Evolutionary conservation across 352 stramenopile species (phyloP).

Genomic region (Phytophthora boehmeriae): DNA sequence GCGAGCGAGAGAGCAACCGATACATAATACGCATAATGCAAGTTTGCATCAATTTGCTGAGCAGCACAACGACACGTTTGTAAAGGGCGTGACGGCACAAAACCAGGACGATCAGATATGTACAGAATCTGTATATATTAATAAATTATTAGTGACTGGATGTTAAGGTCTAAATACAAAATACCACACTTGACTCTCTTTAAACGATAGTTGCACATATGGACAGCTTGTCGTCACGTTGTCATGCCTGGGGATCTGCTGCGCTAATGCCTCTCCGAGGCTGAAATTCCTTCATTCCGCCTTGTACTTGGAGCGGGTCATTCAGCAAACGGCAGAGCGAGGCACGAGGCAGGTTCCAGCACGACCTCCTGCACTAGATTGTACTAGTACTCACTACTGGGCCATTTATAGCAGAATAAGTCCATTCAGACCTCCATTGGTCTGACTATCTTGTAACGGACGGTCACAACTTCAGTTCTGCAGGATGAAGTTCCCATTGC

Average conservation of each 20-base stretch:
- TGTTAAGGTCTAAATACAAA: too few relatives aligned
- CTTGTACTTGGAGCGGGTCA: conserved; percentile 20
- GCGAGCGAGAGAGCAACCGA: background rate
- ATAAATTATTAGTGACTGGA: conserved; percentile 1
- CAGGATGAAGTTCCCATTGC: conserved; percentile 60
- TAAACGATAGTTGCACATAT: too few relatives aligned
- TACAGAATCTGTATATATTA: background rate
- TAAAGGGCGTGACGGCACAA: too few relatives aligned
- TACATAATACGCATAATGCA: too few relatives aligned
- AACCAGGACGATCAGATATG: too few relatives aligned
- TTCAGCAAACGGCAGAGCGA: conserved; percentile 28
- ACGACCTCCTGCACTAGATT: background rate
- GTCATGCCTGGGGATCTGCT: conserved; percentile 34
- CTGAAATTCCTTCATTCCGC: conserved; percentile 27
- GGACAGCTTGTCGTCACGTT: conserved; percentile 19
- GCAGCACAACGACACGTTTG: conserved; percentile 18
- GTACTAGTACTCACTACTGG: conserved; percentile 19
- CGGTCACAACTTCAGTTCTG: background rate
- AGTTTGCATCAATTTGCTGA: background rate
- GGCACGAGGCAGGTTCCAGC: conserved; percentile 13
- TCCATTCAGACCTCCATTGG: conserved; percentile 9
- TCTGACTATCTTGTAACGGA: conserved; percentile 21
- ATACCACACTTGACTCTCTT: too few relatives aligned
- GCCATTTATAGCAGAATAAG: background rate
- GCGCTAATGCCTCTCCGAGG: conserved; percentile 4